Base-by-base conservation (phyloP, 2,329 filamentous ascomycete genomes). In the Arthrinium phaeospermum region DNA sequence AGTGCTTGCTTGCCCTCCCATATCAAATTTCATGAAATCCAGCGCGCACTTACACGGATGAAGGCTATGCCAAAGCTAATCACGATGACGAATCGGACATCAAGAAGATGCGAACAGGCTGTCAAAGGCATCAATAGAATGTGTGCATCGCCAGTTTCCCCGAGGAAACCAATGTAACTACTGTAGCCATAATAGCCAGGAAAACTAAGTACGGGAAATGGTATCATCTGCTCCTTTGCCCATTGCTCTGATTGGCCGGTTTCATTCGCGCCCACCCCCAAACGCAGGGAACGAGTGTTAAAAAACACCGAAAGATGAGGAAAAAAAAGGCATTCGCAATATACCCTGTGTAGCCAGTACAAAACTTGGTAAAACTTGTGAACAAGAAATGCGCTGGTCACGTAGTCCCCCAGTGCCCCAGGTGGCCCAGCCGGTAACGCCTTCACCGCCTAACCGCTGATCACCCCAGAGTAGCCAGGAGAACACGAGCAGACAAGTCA, bases 181-280 rank as follows among this genome's bases (percentile, higher is more conserved):
- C 34, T 34, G 22, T 24, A 22, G 57, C 57, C 57, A 64, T 41
- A 64, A 64, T 30, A 64, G 57, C 57, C 57, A 19, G 27, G 24
- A 64, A 64, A 64, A 64, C 57, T 64, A 64, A 64, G n/a, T 37
- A 64, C 57, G 57, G 57, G 57, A 64, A 64, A 64, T 64, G 57
- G 57, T 64, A 64, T 64, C 57, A 64, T 64, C 57, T 64, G 57
- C 57, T 64, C 57, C 57, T 64, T 64, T 64, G 57, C 57, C 53
- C 57, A 51, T 51, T 51, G 46, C 7, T 41, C 30, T 61, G 53
- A 61, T 61, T 61, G 16, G 19, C 8, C 19, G 53, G 27, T 30
- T 30, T 30, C 37, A 61, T 61, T 64, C 34, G 34, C 57, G 24
- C 34, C 57, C 57, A 41, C 57, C 57, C 57, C 57, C 22, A n/a